Evolutionary conservation across 2,329 filamentous ascomycete species (phyloP), one percentile per base, ranked within the genome.

Genomic region (Waltergamsia citrina): DNA sequence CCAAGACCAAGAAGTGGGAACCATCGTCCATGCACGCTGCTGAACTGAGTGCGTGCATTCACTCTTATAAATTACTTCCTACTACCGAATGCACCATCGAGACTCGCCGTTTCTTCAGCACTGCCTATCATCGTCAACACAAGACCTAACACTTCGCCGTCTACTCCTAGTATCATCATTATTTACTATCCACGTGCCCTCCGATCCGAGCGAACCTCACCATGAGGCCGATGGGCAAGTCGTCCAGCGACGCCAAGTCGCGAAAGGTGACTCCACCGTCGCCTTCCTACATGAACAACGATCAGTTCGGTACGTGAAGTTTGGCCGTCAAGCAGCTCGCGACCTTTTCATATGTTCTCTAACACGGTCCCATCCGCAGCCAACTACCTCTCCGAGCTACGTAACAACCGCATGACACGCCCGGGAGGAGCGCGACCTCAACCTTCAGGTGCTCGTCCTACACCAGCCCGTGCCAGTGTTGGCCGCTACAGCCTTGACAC

Each of bases 371-470:
- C 25, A 38, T 32, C 36, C 43, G 40, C 57, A 86, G 82, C 78
- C 43, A 66, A 67, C 39, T 88, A 86, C 54, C 71, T 87, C 23
- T 67, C 78, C 45, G 74, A 79, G 44, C 70, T 90, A 23, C 78
- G 84, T 44, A 74, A 70, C 44, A 82, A 73, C 55, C 76, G 79
- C 33, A 65, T 76, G 36, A 65, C 71, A 23, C 71, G 83, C 36
- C 83, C 83, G 7, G 80, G 75, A 37, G 82, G 83, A 41, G 80
- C 81, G 32, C 69, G 83, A 43, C 81, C 82, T 39, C 70, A 69
- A 35, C 71, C 71, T 16, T 49, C 58, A 23, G 48, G 38, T 43
- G 57, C 36, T 44, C 53, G 52, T 34, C 46, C 43, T 45, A 47
- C 43, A 46, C 59, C 50, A 47, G 54, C 40, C 38, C 45, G 15